Percentiles rank a stretch among this genome's conserved stretches.
phyloP scores from a whole-genome alignment of 2,329 filamentous ascomycete species.

The Fusarium sp. region DNA sequence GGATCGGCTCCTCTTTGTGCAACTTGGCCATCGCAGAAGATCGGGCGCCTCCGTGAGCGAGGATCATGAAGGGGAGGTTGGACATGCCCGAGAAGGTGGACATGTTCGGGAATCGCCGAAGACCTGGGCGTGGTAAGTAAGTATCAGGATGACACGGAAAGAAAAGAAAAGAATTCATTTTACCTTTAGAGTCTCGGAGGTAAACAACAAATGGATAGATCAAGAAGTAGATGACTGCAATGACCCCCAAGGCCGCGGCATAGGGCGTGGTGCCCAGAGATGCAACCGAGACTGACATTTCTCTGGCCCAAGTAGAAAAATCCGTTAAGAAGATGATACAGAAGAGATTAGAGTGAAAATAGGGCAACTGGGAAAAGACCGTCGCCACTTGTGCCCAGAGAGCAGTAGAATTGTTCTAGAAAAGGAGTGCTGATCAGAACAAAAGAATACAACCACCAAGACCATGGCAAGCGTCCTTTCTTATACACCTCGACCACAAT shows the following conservation, averaged over 20 bases:
- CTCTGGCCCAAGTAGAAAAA: too few species aligned
- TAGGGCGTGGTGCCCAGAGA: slow-evolving; percentile 27
- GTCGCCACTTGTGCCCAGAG: not conserved
- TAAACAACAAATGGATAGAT: slow-evolving; percentile 16
- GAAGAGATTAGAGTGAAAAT: not conserved
- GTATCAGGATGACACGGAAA: too few species aligned
- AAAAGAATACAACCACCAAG: not conserved
- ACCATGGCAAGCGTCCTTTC: not conserved
- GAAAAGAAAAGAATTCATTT: not conserved
- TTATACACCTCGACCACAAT: not conserved
- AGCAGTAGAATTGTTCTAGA: not conserved
- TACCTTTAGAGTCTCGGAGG: not conserved
- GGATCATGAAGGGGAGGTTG: slow-evolving; percentile 23
- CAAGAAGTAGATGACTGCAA: slow-evolving; percentile 17
- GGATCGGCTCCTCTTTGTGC: slow-evolving; percentile 53
- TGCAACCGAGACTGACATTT: slow-evolving; percentile 10
- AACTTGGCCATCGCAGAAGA: slow-evolving; percentile 57
- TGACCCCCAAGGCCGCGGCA: slow-evolving; percentile 15
- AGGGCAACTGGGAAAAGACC: not conserved
- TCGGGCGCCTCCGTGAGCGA: slow-evolving; percentile 50
- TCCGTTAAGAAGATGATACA: not conserved
- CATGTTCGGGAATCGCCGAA: slow-evolving; percentile 31
- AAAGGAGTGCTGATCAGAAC: not conserved
- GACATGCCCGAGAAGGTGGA: slow-evolving; percentile 28
- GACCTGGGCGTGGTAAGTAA: too few species aligned